Conservation (phyloP, 2,329 filamentous ascomycete genomes). For the Colletotrichum karsti region DNA sequence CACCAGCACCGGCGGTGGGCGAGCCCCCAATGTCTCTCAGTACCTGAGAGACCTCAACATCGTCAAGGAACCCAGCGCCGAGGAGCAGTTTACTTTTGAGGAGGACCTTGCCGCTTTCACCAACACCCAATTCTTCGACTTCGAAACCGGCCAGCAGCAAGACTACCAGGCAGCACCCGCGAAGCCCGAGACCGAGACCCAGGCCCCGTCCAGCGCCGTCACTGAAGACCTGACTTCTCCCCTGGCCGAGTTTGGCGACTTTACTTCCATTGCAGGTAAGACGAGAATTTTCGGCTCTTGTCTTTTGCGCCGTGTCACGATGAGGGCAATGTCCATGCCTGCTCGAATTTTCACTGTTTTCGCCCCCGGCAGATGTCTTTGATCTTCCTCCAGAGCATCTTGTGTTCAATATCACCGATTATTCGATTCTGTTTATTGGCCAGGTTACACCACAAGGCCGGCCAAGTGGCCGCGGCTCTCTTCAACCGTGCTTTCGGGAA, state of each 20-base stretch:
- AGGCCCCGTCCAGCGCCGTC: conserved; percentile 34
- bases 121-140: conserved; percentile 84
- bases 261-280: conserved; percentile 55
- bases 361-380: too few species aligned
- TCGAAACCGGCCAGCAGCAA: conserved; percentile 71
- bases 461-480: neutral
- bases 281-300: neutral
- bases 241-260: conserved; percentile 59
- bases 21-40: conserved; percentile 87
- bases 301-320: too few species aligned
- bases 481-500: neutral
- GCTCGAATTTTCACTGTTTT: neutral
- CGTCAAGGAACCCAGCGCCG: conserved; percentile 64
- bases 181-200: conserved; percentile 50
- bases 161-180: conserved; percentile 61
- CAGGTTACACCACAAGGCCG: neutral
- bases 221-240: conserved; percentile 39
- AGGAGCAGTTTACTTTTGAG: conserved; percentile 71
- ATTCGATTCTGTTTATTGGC: neutral
- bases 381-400: too few species aligned
- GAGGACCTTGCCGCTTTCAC: conserved; percentile 82
- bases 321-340: too few species aligned
- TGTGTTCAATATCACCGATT: neutral
- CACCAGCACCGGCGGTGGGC: conserved; percentile 71
- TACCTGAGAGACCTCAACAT: conserved; percentile 89